phyloP scores from a whole-genome alignment of 176 grass and related monocot genomes.

The Cymbopogon citratus region DNA sequence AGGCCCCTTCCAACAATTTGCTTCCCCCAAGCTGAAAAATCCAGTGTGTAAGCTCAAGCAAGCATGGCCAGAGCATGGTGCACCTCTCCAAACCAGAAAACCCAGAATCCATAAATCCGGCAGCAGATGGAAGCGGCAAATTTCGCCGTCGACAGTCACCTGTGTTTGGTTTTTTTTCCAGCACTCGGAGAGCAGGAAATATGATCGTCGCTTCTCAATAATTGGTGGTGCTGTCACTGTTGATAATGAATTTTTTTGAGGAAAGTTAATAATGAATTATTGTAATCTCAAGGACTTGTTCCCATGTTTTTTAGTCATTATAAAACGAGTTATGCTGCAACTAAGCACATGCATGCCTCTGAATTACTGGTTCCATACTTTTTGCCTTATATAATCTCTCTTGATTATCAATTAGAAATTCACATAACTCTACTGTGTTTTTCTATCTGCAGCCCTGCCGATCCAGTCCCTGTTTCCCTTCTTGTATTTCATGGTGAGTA shows the following conservation, averaged over 20 bases:
- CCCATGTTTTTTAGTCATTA: neutral
- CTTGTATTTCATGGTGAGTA: slow-evolving; percentile 66
- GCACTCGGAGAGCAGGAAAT: neutral
- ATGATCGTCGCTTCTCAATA: neutral
- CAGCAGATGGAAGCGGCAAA: too few species aligned
- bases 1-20: neutral
- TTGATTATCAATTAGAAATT: neutral
- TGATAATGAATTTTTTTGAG: neutral
- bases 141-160: neutral
- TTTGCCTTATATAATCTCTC: neutral
- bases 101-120: neutral
- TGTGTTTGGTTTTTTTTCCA: neutral
- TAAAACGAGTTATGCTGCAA: neutral
- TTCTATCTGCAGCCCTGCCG: slow-evolving; percentile 42
- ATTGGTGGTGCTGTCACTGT: slow-evolving; percentile 10
- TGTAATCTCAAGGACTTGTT: neutral
- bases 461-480: slow-evolving; percentile 52
- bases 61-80: neutral
- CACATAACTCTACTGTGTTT: neutral
- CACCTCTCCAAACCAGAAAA: neutral
- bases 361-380: neutral
- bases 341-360: neutral
- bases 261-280: neutral
- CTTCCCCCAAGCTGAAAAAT: neutral
- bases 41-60: neutral